Conservation (phyloP, 352 stramenopile species). For the Globisporangium ultimum region DNA sequence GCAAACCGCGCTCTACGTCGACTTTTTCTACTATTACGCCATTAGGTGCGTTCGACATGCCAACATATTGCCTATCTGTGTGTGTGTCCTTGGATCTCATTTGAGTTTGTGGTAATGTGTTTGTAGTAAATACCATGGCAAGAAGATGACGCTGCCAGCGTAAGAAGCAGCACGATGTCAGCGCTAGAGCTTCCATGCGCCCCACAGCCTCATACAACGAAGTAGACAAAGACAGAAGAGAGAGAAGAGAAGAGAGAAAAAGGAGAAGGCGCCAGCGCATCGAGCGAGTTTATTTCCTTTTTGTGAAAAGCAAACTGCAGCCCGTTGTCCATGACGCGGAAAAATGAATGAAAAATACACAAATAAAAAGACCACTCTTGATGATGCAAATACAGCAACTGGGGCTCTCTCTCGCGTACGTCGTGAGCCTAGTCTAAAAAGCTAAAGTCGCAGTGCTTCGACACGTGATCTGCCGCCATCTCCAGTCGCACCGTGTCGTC, state of each 20-base stretch:
- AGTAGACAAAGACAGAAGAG: not conserved
- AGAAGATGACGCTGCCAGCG: constrained; percentile 88
- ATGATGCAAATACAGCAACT: too few species aligned
- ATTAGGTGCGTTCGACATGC: constrained; percentile 53
- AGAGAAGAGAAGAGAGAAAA: constrained; percentile 1
- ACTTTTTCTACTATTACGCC: constrained; percentile 99
- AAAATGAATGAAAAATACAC: not conserved
- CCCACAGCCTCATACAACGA: not conserved
- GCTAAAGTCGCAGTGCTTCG: constrained; percentile 79
- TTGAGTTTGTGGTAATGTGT: not conserved
- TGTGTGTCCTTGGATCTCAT: constrained; percentile 9
- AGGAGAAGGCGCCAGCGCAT: not conserved
- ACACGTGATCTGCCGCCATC: constrained; percentile 76
- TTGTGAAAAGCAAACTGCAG: too few species aligned
- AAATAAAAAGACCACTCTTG: not conserved
- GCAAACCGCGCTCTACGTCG: constrained; percentile 98
- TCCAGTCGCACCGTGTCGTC: constrained; percentile 75
- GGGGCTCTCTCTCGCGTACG: too few species aligned
- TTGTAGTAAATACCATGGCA: constrained; percentile 85
- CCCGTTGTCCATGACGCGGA: not conserved
- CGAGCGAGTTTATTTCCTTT: too few species aligned
- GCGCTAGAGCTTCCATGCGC: not conserved
- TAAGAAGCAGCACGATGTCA: constrained; percentile 25
- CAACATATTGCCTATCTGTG: not conserved
- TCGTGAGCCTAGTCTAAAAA: constrained; percentile 35